phyloP scores from a whole-genome alignment of 495 filamentous ascomycete genomes.

The Penicillium parvum region DNA sequence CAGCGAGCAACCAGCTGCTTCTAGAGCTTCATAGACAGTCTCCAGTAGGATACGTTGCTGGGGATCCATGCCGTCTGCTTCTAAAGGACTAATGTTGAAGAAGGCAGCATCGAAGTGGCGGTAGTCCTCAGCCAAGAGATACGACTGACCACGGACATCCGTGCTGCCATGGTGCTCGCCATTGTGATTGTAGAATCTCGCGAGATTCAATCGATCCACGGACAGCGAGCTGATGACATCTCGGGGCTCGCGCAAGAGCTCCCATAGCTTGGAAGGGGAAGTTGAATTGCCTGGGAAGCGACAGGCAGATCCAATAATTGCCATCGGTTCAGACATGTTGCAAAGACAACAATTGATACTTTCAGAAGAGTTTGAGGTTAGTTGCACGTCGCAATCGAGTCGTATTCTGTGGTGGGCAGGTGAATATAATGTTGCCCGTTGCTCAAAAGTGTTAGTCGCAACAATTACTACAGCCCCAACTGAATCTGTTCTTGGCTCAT shows the following conservation, averaged over 20 bases:
- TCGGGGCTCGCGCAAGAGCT: not conserved
- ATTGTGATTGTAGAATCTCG: constrained; percentile 41
- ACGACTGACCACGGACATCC: constrained; percentile 3
- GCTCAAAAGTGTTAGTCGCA: no score
- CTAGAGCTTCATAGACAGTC: constrained; percentile 50
- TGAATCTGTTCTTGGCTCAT: no score
- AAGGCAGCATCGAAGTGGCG: constrained; percentile 41
- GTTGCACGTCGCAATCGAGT: no score
- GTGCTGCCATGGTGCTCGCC: not conserved
- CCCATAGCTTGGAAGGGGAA: not conserved
- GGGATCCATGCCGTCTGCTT: constrained; percentile 39
- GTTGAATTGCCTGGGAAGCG: not conserved
- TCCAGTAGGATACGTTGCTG: constrained; percentile 51
- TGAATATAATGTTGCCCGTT: no score
- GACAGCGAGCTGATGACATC: not conserved
- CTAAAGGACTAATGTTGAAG: constrained; percentile 47
- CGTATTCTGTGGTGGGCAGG: no score
- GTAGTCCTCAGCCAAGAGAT: constrained; percentile 36
- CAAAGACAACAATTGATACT: no score
- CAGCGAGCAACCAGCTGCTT: constrained; percentile 19
- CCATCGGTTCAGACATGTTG: not conserved
- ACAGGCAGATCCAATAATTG: not conserved
- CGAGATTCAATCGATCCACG: constrained; percentile 38
- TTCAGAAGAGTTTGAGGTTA: no score
- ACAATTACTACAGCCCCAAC: no score